phyloP scores from a whole-genome alignment of 768 basidiomycete genomes.

The Panaeolus cyanescens region DNA sequence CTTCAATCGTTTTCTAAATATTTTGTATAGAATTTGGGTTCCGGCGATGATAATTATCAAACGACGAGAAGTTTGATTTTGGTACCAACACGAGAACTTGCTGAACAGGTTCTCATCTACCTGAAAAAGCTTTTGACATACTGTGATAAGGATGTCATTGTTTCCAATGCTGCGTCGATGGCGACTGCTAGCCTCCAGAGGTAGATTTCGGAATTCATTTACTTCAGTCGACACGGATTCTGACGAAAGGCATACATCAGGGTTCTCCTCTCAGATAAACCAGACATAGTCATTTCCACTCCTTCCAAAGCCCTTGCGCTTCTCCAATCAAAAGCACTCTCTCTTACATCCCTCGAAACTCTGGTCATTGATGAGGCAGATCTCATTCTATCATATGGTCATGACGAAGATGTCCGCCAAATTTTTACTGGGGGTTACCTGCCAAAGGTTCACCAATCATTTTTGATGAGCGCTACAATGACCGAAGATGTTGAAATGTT shows the following conservation, averaged over 20 bases:
- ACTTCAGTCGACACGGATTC: background rate
- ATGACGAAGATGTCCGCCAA: conserved; percentile 85
- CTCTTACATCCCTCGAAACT: conserved; percentile 68
- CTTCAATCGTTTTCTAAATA: background rate
- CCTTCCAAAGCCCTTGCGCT: conserved; percentile 37
- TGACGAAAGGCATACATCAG: conserved; percentile 18
- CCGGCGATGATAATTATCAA: conserved; percentile 43
- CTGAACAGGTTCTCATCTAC: conserved; percentile 84
- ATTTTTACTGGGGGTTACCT: conserved; percentile 68
- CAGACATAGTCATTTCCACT: conserved; percentile 40
- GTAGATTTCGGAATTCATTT: conserved; percentile 36
- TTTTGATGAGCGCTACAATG: conserved; percentile 97
- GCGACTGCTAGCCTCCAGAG: conserved; percentile 71
- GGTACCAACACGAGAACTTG: conserved; percentile 90
- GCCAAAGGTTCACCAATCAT: conserved; percentile 85
- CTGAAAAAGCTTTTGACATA: conserved; percentile 68
- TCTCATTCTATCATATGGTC: conserved; percentile 94
- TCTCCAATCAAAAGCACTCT: conserved; percentile 50
- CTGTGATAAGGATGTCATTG: conserved; percentile 72
- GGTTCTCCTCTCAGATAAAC: conserved; percentile 40
- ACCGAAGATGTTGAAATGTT: conserved; percentile 92
- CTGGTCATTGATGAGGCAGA: conserved; percentile 98
- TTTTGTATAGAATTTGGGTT: conserved; percentile 34
- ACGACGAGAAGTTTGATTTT: conserved; percentile 77
- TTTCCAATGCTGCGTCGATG: conserved; percentile 79